Percentiles rank a stretch among this genome's conserved stretches.
Evolutionary conservation across 805 yeast species (phyloP).

Genomic region (Komagataella pseudopastoris): DNA sequence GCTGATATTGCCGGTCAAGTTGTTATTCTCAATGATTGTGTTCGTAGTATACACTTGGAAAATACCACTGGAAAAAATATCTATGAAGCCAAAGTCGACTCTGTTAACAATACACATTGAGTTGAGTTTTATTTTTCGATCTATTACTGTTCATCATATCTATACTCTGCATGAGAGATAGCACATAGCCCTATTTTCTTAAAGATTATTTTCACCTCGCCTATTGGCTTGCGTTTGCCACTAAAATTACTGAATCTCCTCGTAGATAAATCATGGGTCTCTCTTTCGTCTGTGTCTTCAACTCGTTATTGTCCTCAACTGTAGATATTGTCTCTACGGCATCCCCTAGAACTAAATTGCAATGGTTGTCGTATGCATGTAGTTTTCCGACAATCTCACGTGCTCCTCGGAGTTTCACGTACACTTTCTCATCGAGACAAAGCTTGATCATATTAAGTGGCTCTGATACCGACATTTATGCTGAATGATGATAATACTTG

Average conservation of each 20-base stretch:
- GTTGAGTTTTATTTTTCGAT: not conserved
- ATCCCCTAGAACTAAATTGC: slow-evolving; percentile 90
- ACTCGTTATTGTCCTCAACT: slow-evolving; percentile 22
- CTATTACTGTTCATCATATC: not conserved
- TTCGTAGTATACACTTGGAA: slow-evolving; percentile 47
- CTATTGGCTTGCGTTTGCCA: slow-evolving; percentile 19
- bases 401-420: slow-evolving; percentile 86
- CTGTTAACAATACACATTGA: not conserved
- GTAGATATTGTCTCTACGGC: slow-evolving; percentile 74
- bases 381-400: slow-evolving; percentile 83
- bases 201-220: not conserved
- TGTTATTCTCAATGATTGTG: slow-evolving; percentile 58
- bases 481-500: not conserved
- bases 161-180: not conserved
- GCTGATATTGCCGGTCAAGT: slow-evolving; percentile 76
- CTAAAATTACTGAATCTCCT: slow-evolving; percentile 92
- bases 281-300: slow-evolving; percentile 33
- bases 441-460: slow-evolving; percentile 87
- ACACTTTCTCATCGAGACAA: slow-evolving; percentile 75
- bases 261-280: slow-evolving; percentile 90
- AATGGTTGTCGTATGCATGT: slow-evolving; percentile 93
- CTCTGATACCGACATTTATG: slow-evolving; percentile 28
- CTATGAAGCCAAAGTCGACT: slow-evolving; percentile 15
- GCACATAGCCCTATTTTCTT: not conserved
- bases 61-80: slow-evolving; percentile 16